Evolutionary conservation across 495 filamentous ascomycete species (phyloP), one percentile per base, ranked within the genome.

Genomic region (Penicillium pancosmium): DNA sequence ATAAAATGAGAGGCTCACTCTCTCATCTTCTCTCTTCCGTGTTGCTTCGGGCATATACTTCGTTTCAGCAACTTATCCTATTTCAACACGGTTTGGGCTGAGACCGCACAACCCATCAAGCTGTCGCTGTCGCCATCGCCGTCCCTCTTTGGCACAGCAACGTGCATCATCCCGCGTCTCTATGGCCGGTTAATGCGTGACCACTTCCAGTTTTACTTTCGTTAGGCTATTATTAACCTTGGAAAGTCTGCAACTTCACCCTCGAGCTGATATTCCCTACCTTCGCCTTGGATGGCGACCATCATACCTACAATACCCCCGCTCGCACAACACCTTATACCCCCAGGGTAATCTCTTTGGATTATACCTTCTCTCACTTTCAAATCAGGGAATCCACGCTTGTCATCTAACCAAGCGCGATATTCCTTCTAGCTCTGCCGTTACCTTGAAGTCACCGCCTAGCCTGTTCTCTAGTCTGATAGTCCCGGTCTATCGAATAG

Each of bases 31-130:
- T 44, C 16, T 16, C 16, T 33, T 6, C 35, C 34, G 48, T 15
- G 7, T 56, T 48, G 46, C 21, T 46, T 46, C 9, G 5, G 18
- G 52, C 54, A 47, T 52, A 52, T 58, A 41, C 48, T 52, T 51
- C 50, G 48, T 65, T 63, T 56, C 50, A 68, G 60, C 54, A 52
- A 54, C 65, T 50, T 23, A 23, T 4, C 2, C 23, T 34, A 54
- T 44, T 31, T 23, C 34, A 18, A 27, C 50, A 31, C 18, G 21
- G 44, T 23, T 38, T 5, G 36, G 36, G 8, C 27, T 35, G 23
- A 43, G 48, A 44, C 13, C n/a, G 7, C 4, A 44, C 31, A 33
- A 41, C 36, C 11, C 36, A 38, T 4, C 36, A 12, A 5, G 36
- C 27, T 31, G 27, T 9, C 27, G 41, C 16, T 6, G 5, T 44